Evolutionary conservation across 495 filamentous ascomycete species (phyloP).

Genomic region (Lichina pygmaea): DNA sequence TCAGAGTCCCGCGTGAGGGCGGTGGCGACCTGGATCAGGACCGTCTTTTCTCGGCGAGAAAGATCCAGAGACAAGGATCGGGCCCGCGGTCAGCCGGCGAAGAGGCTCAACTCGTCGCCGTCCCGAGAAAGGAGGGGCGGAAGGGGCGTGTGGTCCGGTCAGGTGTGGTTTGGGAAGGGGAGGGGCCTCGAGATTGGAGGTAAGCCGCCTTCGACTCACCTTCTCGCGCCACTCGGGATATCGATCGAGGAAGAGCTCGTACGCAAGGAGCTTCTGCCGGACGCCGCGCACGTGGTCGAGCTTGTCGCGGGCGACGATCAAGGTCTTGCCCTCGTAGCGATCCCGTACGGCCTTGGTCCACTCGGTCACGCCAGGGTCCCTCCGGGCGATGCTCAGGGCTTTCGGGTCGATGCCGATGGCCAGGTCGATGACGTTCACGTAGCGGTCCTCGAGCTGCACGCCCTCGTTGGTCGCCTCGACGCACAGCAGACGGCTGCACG

Average conservation of each 20-base stretch:
- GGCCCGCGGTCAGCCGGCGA: too few relatives aligned
- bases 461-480: conserved; percentile 74
- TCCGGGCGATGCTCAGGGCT: conserved; percentile 41
- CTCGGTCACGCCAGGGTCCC: conserved; percentile 38
- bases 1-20: conserved; percentile 69
- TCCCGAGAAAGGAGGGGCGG: too few relatives aligned
- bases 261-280: conserved; percentile 72
- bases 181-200: too few relatives aligned
- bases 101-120: too few relatives aligned
- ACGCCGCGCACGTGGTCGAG: conserved; percentile 78
- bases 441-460: conserved; percentile 72
- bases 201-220: conserved; percentile 8
- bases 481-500: conserved; percentile 63
- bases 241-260: conserved; percentile 79
- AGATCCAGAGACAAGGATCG: too few relatives aligned
- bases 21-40: conserved; percentile 77
- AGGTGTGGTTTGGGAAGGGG: too few relatives aligned
- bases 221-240: conserved; percentile 71
- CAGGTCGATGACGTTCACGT: conserved; percentile 54
- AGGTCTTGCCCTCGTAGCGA: conserved; percentile 54
- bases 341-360: conserved; percentile 60
- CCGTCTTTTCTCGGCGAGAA: conserved; percentile 19
- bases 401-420: conserved; percentile 68
- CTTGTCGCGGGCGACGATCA: conserved; percentile 83
- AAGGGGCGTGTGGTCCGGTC: not conserved